Conservation (phyloP, 208 protist genomes). For the Trypanosoma cruzi region DNA sequence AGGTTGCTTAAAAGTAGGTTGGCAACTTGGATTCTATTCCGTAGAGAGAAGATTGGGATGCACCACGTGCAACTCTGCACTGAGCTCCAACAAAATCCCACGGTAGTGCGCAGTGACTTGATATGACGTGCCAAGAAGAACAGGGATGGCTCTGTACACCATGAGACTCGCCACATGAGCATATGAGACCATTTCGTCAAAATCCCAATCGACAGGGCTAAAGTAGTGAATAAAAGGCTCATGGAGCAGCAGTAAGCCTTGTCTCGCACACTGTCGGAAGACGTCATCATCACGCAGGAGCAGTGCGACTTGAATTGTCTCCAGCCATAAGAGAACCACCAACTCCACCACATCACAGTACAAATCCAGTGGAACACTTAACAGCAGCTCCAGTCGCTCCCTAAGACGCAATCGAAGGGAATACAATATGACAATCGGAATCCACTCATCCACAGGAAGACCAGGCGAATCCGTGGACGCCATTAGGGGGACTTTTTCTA, state of each 20-base stretch:
- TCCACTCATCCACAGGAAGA: constrained; percentile 30
- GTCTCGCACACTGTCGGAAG: constrained; percentile 35
- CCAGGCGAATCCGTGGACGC: background rate
- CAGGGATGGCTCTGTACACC: constrained; percentile 55
- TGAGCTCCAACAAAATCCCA: constrained; percentile 50
- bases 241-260: constrained; percentile 43
- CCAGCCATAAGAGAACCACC: constrained; percentile 36
- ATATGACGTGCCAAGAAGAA: constrained; percentile 36
- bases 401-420: constrained; percentile 9
- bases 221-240: constrained; percentile 56
- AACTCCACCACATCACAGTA: constrained; percentile 34
- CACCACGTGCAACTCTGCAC: constrained; percentile 49
- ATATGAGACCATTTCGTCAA: constrained; percentile 51
- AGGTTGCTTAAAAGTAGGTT: background rate
- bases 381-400: constrained; percentile 18
- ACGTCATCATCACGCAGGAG: constrained; percentile 18
- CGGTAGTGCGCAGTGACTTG: constrained; percentile 46
- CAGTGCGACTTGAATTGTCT: constrained; percentile 27
- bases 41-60: constrained; percentile 46
- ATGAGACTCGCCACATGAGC: constrained; percentile 50
- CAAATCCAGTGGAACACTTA: constrained; percentile 14
- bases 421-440: constrained; percentile 35
- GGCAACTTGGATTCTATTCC: constrained; percentile 1
- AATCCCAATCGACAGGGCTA: constrained; percentile 63
- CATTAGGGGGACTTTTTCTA: constrained; percentile 6